phyloP scores from a whole-genome alignment of 306 rosid genomes.

The Vigna reflexopilosa region DNA sequence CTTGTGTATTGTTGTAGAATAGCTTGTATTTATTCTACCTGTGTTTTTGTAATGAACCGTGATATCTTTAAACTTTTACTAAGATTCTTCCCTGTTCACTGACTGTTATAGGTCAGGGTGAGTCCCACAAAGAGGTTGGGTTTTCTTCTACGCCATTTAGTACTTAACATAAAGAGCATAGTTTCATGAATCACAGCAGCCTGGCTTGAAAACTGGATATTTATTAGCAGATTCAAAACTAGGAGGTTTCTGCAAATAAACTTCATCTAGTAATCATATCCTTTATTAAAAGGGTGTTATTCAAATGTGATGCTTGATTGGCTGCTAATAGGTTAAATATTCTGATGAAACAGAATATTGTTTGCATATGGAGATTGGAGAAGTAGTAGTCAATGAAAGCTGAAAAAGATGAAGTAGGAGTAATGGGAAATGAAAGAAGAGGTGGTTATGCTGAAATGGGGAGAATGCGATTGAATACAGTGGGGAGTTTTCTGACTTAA shows the following conservation, averaged over 20 bases:
- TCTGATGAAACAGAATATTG: neutral
- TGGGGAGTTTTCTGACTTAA: neutral
- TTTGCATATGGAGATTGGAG: neutral
- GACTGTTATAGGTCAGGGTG: conserved; percentile 12
- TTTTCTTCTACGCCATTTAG: neutral
- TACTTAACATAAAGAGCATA: neutral
- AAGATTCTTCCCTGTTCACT: conserved; percentile 8
- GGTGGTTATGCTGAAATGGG: neutral
- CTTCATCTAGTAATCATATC: neutral
- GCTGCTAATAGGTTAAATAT: neutral
- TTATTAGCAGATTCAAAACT: neutral
- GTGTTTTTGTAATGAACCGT: conserved; percentile 1
- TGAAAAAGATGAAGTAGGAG: neutral
- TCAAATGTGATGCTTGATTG: neutral
- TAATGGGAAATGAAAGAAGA: neutral
- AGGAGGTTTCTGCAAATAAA: neutral
- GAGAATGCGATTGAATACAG: neutral
- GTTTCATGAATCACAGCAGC: conserved; percentile 2
- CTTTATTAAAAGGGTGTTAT: neutral
- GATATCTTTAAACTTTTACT: neutral
- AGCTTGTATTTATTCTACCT: conserved; percentile 17
- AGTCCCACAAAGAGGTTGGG: neutral
- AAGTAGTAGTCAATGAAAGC: neutral
- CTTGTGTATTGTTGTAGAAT: conserved; percentile 14
- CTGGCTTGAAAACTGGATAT: neutral